phyloP scores from a whole-genome alignment of 768 basidiomycete species.

The Boletus rubropictus region DNA sequence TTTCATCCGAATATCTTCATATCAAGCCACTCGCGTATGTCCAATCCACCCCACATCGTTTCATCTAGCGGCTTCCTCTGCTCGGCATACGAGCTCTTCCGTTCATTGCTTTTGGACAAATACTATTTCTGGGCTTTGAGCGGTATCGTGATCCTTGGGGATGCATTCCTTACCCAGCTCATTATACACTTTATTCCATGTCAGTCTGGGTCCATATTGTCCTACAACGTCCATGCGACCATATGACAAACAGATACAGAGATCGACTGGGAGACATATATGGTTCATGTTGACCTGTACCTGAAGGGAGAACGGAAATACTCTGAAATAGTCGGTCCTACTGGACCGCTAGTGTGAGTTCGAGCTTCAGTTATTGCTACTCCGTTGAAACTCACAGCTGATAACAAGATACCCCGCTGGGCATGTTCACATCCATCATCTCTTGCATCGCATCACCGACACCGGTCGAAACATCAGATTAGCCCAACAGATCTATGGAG shows the following conservation, averaged over 20 bases:
- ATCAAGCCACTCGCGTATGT: constrained; percentile 1
- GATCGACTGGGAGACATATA: constrained; percentile 97
- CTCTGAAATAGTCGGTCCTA: constrained; percentile 75
- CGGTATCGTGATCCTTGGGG: constrained; percentile 59
- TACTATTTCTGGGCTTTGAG: constrained; percentile 66
- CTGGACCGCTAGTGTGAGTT: constrained; percentile 85
- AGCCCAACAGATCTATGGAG: constrained; percentile 76
- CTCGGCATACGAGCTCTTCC: constrained; percentile 4
- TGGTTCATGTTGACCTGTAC: constrained; percentile 79
- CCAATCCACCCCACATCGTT: neutral
- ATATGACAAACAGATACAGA: constrained; percentile 70
- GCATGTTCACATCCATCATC: constrained; percentile 76
- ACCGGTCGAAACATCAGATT: constrained; percentile 51
- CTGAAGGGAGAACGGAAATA: constrained; percentile 82
- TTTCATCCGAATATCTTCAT: neutral
- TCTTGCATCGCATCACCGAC: constrained; percentile 60
- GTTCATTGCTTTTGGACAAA: constrained; percentile 41
- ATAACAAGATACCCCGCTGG: constrained; percentile 84
- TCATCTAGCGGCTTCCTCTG: constrained; percentile 1
- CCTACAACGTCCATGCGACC: constrained; percentile 13
- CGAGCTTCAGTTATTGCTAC: neutral
- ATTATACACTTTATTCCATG: constrained; percentile 81
- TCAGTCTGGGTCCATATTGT: constrained; percentile 36
- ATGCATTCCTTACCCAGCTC: constrained; percentile 72
- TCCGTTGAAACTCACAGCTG: neutral